These are phyloP conservation scores for Cucurbita ficifolia DNA, from an alignment of 306 rosid species.

Conservation along the genomic window DNA sequence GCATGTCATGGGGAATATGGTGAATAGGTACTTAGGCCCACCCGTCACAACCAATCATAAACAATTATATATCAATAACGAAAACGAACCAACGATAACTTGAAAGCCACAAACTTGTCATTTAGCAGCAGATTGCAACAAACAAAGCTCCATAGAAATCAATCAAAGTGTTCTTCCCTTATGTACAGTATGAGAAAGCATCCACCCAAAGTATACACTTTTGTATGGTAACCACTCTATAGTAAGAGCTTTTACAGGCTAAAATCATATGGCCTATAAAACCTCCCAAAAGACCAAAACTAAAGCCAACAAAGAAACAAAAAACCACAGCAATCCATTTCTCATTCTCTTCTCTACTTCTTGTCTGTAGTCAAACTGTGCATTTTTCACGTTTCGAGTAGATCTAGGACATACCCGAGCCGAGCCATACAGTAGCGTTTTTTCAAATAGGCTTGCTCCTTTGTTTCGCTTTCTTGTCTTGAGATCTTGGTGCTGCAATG, in stretches of 20 bases:
- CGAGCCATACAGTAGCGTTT: not conserved
- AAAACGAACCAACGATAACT: not conserved
- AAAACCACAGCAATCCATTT: not conserved
- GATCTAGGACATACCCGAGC: not conserved
- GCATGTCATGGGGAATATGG: too few relatives aligned
- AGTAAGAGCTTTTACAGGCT: constrained; percentile 2
- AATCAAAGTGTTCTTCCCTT: constrained; percentile 4
- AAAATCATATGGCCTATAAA: constrained; percentile 3
- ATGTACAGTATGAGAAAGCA: constrained; percentile 9
- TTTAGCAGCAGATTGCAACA: not conserved
- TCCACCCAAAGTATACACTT: not conserved
- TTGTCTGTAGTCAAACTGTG: constrained; percentile 5
- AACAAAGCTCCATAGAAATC: constrained; percentile 5
- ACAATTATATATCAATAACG: not conserved
- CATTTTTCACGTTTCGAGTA: not conserved
- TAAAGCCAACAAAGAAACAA: not conserved
- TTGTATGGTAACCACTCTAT: constrained; percentile 6
- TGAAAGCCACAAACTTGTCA: not conserved
- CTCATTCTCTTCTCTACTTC: not conserved
- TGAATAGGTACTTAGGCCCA: too few relatives aligned
- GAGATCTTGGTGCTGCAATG: constrained; percentile 35
- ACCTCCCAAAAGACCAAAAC: not conserved
- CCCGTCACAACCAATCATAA: not conserved
- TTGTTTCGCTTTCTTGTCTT: constrained; percentile 29
- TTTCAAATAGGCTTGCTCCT: constrained; percentile 36